Evolutionary conservation across 768 basidiomycete species (phyloP).

Genomic region (Paxillus involutus): DNA sequence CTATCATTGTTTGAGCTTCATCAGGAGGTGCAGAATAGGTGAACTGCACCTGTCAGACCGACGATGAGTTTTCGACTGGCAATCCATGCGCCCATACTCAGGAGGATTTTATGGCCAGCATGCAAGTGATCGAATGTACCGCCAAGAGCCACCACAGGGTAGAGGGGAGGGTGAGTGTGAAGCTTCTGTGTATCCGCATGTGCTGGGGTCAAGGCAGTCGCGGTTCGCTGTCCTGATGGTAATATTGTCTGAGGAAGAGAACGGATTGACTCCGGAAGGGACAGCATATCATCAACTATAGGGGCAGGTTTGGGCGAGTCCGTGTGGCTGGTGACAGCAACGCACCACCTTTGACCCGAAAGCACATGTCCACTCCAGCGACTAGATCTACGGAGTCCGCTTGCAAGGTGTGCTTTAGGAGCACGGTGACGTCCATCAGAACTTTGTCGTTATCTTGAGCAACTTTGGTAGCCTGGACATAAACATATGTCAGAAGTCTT

Average conservation of each 20-base stretch:
- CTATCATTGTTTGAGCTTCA: constrained; percentile 36
- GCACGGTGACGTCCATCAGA: constrained; percentile 75
- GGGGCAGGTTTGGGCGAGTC: constrained; percentile 5
- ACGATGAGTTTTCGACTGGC: constrained; percentile 79
- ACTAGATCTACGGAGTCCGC: constrained; percentile 38
- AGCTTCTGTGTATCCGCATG: not conserved
- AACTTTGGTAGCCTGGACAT: constrained; percentile 80
- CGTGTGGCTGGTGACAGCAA: constrained; percentile 1
- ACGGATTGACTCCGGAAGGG: constrained; percentile 43
- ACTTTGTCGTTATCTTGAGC: constrained; percentile 68
- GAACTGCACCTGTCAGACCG: constrained; percentile 73
- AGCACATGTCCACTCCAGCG: constrained; percentile 40
- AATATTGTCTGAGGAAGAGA: constrained; percentile 32
- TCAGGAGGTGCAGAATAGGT: constrained; percentile 3
- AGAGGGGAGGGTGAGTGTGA: constrained; percentile 20
- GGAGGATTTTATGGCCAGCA: constrained; percentile 93
- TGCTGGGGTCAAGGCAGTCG: constrained; percentile 2
- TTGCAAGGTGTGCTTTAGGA: constrained; percentile 59
- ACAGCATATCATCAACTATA: constrained; percentile 40
- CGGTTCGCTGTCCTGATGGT: constrained; percentile 11
- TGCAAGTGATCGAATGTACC: constrained; percentile 99
- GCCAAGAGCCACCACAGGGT: constrained; percentile 81
- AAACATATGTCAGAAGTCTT: constrained; percentile 75
- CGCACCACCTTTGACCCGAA: constrained; percentile 47
- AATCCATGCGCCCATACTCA: constrained; percentile 90